A percentile compares a stretch with the other conserved stretches of the same genome.
These are phyloP conservation scores for Aspergillus affinis DNA, from an alignment of 495 filamentous ascomycete species.

Conservation along the genomic window DNA sequence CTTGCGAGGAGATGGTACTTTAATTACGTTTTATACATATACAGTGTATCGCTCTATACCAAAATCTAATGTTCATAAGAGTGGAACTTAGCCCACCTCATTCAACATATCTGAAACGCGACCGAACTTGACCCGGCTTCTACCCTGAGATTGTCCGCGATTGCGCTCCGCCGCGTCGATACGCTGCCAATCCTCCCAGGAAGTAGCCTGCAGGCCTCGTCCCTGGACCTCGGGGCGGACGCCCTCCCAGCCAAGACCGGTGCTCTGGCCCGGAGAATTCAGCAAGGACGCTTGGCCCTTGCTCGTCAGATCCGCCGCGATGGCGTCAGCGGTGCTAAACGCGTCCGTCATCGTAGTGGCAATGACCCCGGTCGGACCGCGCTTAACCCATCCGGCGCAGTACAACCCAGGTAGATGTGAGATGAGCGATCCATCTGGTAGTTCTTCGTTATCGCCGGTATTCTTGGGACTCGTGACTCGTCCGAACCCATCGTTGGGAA, in stretches of 20 bases:
- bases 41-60: not conserved
- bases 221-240: slow-evolving; percentile 55
- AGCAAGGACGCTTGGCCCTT: slow-evolving; percentile 46
- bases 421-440: slow-evolving; percentile 39
- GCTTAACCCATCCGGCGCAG: slow-evolving; percentile 94
- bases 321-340: slow-evolving; percentile 81
- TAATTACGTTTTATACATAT: not conserved
- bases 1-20: not conserved
- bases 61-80: too few relatives aligned
- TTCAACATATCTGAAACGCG: slow-evolving; percentile 76
- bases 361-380: slow-evolving; percentile 93
- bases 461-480: slow-evolving; percentile 54
- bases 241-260: slow-evolving; percentile 71
- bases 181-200: slow-evolving; percentile 81
- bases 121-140: slow-evolving; percentile 82
- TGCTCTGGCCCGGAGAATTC: slow-evolving; percentile 37
- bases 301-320: slow-evolving; percentile 66
- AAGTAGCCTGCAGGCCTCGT: slow-evolving; percentile 50
- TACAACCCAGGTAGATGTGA: slow-evolving; percentile 76
- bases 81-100: slow-evolving; percentile 36
- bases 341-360: slow-evolving; percentile 96
- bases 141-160: slow-evolving; percentile 64
- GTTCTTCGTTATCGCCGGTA: slow-evolving; percentile 19
- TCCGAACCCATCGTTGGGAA: slow-evolving; percentile 82
- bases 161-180: slow-evolving; percentile 79